These are phyloP conservation scores for Penicillium flavigenum DNA, from an alignment of 495 filamentous ascomycete genomes.

Conservation along the genomic window DNA sequence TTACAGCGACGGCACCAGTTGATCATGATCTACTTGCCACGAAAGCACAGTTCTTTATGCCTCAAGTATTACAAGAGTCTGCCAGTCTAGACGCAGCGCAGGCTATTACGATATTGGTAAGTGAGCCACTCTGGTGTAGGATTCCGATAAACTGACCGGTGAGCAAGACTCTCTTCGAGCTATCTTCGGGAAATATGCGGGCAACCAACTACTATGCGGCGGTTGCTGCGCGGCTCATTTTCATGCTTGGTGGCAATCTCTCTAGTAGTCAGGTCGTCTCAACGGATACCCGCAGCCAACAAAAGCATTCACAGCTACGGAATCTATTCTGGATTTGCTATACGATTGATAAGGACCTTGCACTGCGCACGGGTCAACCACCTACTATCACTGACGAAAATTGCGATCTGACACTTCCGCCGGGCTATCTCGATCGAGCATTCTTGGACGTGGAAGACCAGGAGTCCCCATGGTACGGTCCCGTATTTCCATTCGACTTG, in stretches of 20 bases:
- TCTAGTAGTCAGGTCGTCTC: conserved; percentile 6
- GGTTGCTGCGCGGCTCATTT: conserved; percentile 45
- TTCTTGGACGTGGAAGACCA: conserved; percentile 31
- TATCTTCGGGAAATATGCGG: conserved; percentile 47
- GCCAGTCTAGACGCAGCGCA: conserved; percentile 42
- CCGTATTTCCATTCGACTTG: conserved; percentile 49
- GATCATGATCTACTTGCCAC: conserved; percentile 39
- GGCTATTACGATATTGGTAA: conserved; percentile 45
- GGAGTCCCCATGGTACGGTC: conserved; percentile 25
- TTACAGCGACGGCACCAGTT: conserved; percentile 10
- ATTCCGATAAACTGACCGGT: background rate
- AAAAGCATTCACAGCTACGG: conserved; percentile 39
- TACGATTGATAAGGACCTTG: conserved; percentile 50
- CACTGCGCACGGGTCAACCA: conserved; percentile 51
- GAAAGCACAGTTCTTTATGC: conserved; percentile 41
- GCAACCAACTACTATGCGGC: conserved; percentile 44
- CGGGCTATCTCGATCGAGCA: conserved; percentile 40
- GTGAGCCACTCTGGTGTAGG: conserved; percentile 13
- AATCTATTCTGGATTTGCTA: conserved; percentile 57
- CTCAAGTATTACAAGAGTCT: conserved; percentile 43
- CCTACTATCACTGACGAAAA: conserved; percentile 52
- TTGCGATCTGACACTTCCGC: conserved; percentile 53
- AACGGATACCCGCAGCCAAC: conserved; percentile 7
- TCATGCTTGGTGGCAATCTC: conserved; percentile 48
- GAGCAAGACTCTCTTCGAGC: conserved; percentile 38